Base-by-base conservation (phyloP, 2,329 filamentous ascomycete genomes). In the Aspergillus sp. region DNA sequence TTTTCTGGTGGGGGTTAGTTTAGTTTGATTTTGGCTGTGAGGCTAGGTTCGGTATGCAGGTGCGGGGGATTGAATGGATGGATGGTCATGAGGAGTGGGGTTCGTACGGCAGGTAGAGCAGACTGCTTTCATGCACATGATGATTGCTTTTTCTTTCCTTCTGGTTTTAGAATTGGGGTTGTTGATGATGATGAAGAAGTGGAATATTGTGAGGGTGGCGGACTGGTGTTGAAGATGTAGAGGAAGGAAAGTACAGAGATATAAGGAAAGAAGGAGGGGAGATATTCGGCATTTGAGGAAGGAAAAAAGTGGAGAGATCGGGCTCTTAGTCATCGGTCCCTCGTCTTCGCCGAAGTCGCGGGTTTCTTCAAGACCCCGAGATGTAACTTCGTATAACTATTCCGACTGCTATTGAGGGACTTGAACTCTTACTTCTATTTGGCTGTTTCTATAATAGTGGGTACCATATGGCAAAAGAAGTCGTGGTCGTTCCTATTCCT, bases 81-180 rank as follows among this genome's bases (percentile, higher is more conserved):
- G 6, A 12, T 54, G 47, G 45, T 11, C 52, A 51, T 20, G 49
- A 31, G 50, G 31, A n/a, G 42, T 20, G 49, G 45, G 24, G 18
- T 45, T 79, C 85, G 68, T 81, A 89, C 87, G 78, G 78, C 88
- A 90, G 54, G 78, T 83, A 62, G 77, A 76, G 75, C 88, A 90
- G 60, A 77, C 82, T 24, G 85, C 83, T 73, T 85, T 85, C 75
- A 82, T 87, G 73, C 88, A 90, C 88, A 90, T 90, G 32, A 57
- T 65, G 59, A 5, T 14, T 46, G 6, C 0, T 32, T 22, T 4
- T 24, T 55, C 6, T 31, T 20, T 16, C 12, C 22, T 14, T 39
- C 5, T 22, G 12, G 32, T 39, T 45, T 12, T 24, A 2, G 16
- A 52, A 32, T 49, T 36, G 31, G 6, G 26, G 26, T 29, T 26